Evolutionary conservation across 139 green algal genomes (phyloP).

Genomic region (Closterium sp.): DNA sequence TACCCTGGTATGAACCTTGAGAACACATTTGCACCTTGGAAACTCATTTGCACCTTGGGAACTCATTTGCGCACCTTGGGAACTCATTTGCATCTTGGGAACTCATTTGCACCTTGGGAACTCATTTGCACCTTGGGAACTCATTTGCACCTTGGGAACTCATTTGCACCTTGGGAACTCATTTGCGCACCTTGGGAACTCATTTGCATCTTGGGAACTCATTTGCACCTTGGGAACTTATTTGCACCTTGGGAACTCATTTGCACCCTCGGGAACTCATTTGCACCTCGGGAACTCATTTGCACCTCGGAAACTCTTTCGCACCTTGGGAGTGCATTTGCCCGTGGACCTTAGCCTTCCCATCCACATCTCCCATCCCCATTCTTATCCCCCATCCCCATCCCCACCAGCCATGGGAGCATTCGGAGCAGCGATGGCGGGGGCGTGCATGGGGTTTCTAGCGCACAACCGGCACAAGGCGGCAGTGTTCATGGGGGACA

Average conservation of each 20-base stretch:
- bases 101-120: background rate
- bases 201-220: background rate
- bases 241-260: too few relatives aligned
- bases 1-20: slow-evolving; percentile 47
- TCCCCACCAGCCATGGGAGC: slow-evolving; percentile 27
- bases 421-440: slow-evolving; percentile 54
- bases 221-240: background rate
- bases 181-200: too few relatives aligned
- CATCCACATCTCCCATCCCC: background rate
- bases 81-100: background rate
- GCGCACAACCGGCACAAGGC: slow-evolving; percentile 57
- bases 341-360: background rate
- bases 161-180: too few relatives aligned
- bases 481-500: slow-evolving; percentile 65
- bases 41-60: too few relatives aligned
- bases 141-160: too few relatives aligned
- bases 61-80: too few relatives aligned
- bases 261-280: too few relatives aligned
- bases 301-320: too few relatives aligned
- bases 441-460: slow-evolving; percentile 55
- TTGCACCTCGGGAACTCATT: too few relatives aligned
- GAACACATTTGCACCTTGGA: too few relatives aligned
- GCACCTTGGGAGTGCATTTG: background rate
- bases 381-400: background rate
- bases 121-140: too few relatives aligned